A percentile compares a stretch with the other conserved stretches of the same genome.
phyloP scores from a whole-genome alignment of 208 protist species.

The Leishmania gerbilli region DNA sequence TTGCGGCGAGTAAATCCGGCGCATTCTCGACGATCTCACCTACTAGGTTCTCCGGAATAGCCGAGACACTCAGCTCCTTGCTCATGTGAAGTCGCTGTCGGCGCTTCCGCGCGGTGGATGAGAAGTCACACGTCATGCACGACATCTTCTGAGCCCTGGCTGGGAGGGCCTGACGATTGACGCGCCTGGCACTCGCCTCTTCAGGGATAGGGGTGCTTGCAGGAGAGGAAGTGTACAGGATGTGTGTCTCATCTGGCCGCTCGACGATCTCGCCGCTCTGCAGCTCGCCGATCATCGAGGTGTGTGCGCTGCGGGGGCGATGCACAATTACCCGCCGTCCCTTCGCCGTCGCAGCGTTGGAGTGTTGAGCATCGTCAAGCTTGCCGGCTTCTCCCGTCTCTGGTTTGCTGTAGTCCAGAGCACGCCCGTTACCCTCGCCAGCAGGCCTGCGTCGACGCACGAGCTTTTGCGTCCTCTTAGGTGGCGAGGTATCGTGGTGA shows the following conservation, averaged over 20 bases:
- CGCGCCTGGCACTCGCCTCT: slow-evolving; percentile 1
- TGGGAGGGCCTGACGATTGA: neutral
- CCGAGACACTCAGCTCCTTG: slow-evolving; percentile 49
- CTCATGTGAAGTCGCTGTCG: slow-evolving; percentile 31
- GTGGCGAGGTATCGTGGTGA: neutral
- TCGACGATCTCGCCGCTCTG: slow-evolving; percentile 29
- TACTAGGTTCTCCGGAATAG: slow-evolving; percentile 36
- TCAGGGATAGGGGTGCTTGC: slow-evolving; percentile 14
- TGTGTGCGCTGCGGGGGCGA: slow-evolving; percentile 10
- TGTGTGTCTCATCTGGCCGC: slow-evolving; percentile 1
- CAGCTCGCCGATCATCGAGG: slow-evolving; percentile 18
- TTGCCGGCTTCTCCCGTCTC: slow-evolving; percentile 7
- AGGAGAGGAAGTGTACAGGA: slow-evolving; percentile 8
- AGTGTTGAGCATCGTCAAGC: slow-evolving; percentile 2
- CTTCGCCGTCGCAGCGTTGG: slow-evolving; percentile 4
- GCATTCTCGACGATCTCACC: slow-evolving; percentile 46
- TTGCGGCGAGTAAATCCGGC: slow-evolving; percentile 22
- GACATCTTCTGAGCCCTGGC: slow-evolving; percentile 1
- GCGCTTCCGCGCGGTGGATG: slow-evolving; percentile 16
- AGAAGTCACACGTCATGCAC: neutral
- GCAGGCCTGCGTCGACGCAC: slow-evolving; percentile 17
- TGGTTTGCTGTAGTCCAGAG: slow-evolving; percentile 2
- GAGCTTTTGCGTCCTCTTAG: slow-evolving; percentile 11
- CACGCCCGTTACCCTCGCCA: slow-evolving; percentile 1
- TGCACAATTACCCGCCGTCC: slow-evolving; percentile 12